Evolutionary conservation across 2,329 filamentous ascomycete genomes (phyloP), one percentile per base, ranked within the genome.

Genomic region (Sporothrix mexicana): DNA sequence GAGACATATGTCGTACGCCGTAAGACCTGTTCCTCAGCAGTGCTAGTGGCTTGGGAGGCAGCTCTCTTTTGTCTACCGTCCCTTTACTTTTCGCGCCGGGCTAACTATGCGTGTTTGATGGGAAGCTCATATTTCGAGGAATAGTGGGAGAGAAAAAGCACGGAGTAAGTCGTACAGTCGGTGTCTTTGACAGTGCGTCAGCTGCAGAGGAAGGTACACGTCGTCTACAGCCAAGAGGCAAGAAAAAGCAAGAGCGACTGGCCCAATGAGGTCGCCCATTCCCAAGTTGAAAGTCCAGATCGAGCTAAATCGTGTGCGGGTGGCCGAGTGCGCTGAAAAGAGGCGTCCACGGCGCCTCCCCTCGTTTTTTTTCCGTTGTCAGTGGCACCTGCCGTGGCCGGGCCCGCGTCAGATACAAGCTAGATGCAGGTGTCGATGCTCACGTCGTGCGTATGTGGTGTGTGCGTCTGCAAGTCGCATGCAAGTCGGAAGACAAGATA

Each of bases 81-180:
- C 7, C 47, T 5, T 47, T 20, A 25, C 41, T 25, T 25, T 66
- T 23, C 61, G 20, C 25, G 41, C n/a, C 61, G 47, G 41, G 61
- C 61, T 64, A 64, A 64, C 36, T 3, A 62, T 51, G 64, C 64
- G 43, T 30, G 47, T 67, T 67, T 67, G 64, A 47, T 49, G 64
- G 15, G 64, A 67, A 49, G 64, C 43, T 51, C 45, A 51, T 2
- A 25, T 51, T 51, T n/a, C 9, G 47, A n/a, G 49, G n/a, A 57
- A 17, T 36, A 36, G 30, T 36, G 30, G 30, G 30, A 36, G 49
- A 20, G 49, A 17, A 23, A 23, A 17, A 45, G 20, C n/a, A n/a
- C n/a, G n/a, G n/a, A n/a, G n/a, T n/a, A n/a, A n/a, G n/a, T n/a
- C n/a, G n/a, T 45, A 49, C 62, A 49, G 45, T 49, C 64, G 45